These are phyloP conservation scores for Trichosporon faecale DNA, from an alignment of 1,284 basidiomycete species.

Conservation along the genomic window DNA sequence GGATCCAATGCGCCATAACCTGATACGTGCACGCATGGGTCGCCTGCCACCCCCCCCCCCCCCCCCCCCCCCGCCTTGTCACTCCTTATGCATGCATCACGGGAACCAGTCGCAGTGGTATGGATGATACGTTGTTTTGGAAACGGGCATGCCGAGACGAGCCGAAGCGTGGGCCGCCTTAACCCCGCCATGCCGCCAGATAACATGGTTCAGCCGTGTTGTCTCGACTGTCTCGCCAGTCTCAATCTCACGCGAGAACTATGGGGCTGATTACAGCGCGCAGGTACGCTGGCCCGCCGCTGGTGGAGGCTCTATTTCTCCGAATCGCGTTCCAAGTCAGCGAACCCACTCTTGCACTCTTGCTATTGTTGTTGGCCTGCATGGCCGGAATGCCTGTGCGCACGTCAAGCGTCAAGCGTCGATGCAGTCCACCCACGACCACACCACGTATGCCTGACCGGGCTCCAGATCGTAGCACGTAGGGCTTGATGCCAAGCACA, in stretches of 20 bases:
- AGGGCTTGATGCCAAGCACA: background rate
- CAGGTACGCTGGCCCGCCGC: too few species aligned
- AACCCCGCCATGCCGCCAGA: slow-evolving; percentile 9
- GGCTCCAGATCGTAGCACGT: background rate
- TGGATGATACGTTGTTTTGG: background rate
- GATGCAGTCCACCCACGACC: background rate
- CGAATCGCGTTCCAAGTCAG: background rate
- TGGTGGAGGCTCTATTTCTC: slow-evolving; percentile 5
- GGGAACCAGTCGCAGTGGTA: too few species aligned
- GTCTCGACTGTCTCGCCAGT: background rate
- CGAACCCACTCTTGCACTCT: background rate
- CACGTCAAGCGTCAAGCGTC: too few species aligned
- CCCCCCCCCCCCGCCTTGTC: background rate
- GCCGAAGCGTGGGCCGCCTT: background rate
- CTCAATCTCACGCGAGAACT: too few species aligned
- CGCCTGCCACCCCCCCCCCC: background rate
- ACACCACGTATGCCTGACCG: background rate
- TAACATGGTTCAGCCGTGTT: slow-evolving; percentile 10
- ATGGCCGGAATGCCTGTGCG: background rate
- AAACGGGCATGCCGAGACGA: background rate
- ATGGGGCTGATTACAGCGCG: background rate
- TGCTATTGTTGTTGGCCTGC: background rate
- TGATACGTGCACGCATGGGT: background rate
- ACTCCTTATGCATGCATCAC: background rate
- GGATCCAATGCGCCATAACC: background rate